Evolutionary conservation across 2,329 filamentous ascomycete genomes (phyloP).

Genomic region (Domatiomyces globalis): DNA sequence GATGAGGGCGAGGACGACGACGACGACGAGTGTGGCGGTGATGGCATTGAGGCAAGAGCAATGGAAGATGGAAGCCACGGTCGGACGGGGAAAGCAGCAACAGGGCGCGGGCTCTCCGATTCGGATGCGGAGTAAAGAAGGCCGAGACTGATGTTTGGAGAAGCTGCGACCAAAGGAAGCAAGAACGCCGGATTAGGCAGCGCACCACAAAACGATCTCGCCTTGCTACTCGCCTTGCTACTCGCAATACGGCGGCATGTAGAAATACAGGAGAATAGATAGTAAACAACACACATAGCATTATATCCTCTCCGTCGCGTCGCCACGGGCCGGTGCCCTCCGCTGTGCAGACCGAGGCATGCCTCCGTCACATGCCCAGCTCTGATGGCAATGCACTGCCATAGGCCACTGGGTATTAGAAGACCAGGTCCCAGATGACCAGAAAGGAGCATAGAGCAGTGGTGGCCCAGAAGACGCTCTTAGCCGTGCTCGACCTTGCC

Average conservation of each 20-base stretch:
- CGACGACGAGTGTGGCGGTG: conserved; percentile 6
- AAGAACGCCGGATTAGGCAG: neutral
- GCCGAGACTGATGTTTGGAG: neutral
- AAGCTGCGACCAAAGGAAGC: neutral
- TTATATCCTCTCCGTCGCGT: neutral
- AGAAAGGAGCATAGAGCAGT: conserved; percentile 60
- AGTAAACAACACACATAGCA: neutral
- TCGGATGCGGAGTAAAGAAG: neutral
- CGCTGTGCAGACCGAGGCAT: neutral
- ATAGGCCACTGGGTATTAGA: too few species aligned
- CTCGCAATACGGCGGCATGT: too few species aligned
- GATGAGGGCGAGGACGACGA: conserved; percentile 1
- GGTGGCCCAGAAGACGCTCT: conserved; percentile 68
- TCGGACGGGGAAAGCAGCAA: too few species aligned
- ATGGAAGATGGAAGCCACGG: too few species aligned
- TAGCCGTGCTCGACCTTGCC: conserved; percentile 55
- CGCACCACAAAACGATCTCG: neutral
- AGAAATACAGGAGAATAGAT: neutral
- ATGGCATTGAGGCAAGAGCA: neutral
- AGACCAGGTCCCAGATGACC: conserved; percentile 63
- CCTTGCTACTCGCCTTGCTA: neutral
- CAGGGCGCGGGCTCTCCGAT: too few species aligned
- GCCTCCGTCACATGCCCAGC: neutral
- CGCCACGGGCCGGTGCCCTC: neutral
- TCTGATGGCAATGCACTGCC: too few species aligned